Conservation (phyloP, 2,329 filamentous ascomycete species). For the Lomentospora prolificans region DNA sequence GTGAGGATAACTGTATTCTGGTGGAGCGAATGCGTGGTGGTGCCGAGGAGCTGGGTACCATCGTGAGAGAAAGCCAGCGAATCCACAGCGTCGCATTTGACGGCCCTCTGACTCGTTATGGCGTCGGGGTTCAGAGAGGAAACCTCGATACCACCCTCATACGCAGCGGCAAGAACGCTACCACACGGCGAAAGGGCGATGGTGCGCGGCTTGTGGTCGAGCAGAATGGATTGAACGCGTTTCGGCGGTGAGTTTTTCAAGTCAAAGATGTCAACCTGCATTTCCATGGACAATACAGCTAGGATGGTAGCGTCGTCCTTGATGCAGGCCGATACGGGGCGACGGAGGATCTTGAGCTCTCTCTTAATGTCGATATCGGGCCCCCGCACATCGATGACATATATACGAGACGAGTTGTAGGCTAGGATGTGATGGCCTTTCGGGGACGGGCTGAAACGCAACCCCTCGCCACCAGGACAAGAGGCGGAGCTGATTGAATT, state of each 20-base stretch:
- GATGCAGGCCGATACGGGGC: conserved; percentile 68
- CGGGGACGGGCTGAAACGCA: conserved; percentile 73
- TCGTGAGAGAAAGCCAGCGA: conserved; percentile 66
- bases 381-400: conserved; percentile 60
- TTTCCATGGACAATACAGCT: conserved; percentile 70
- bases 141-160: conserved; percentile 82
- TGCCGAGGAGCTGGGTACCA: conserved; percentile 68
- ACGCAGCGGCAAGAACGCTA: conserved; percentile 73
- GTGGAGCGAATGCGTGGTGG: conserved; percentile 53
- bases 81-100: conserved; percentile 71
- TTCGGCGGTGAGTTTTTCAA: conserved; percentile 54
- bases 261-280: conserved; percentile 81
- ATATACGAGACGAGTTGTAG: conserved; percentile 77
- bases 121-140: conserved; percentile 60
- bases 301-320: conserved; percentile 67
- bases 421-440: conserved; percentile 66
- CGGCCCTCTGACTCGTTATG: conserved; percentile 59
- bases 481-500: conserved; percentile 78
- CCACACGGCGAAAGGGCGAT: conserved; percentile 76
- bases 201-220: conserved; percentile 69
- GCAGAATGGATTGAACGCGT: conserved; percentile 61
- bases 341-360: conserved; percentile 69
- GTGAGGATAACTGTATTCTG: conserved; percentile 68
- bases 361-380: conserved; percentile 55
- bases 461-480: conserved; percentile 72